Percentiles rank a stretch among this genome's conserved stretches.
phyloP scores from a whole-genome alignment of 2,329 filamentous ascomycete genomes.

The Waltergamsia citrina region DNA sequence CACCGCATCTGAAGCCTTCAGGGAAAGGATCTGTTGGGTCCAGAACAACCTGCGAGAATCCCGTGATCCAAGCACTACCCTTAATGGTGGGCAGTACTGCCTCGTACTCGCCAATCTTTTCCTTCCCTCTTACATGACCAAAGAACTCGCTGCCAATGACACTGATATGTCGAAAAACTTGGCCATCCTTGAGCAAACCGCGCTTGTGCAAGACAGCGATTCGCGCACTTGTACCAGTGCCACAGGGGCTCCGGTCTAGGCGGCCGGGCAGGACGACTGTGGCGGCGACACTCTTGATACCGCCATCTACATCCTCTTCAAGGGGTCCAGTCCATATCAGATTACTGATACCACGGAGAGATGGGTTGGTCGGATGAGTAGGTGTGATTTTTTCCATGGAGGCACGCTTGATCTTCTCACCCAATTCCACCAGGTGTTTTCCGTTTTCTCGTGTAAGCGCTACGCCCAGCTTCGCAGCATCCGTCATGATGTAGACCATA shows the following conservation, averaged over 20 bases:
- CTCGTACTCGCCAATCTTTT: constrained; percentile 22
- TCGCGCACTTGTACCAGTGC: constrained; percentile 30
- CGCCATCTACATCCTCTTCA: constrained; percentile 6
- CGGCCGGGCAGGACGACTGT: constrained; percentile 32
- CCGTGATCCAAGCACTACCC: constrained; percentile 30
- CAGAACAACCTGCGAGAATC: constrained; percentile 25
- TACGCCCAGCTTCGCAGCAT: constrained; percentile 24
- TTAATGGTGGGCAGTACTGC: constrained; percentile 26
- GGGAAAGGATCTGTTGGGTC: constrained; percentile 30
- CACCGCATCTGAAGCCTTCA: constrained; percentile 14
- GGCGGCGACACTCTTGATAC: constrained; percentile 24
- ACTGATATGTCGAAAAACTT: constrained; percentile 24
- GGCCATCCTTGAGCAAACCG: constrained; percentile 21
- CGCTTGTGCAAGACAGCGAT: constrained; percentile 29
- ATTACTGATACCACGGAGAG: constrained; percentile 28
- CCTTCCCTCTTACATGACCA: constrained; percentile 21
- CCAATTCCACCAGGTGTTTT: constrained; percentile 26
- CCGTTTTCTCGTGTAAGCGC: constrained; percentile 20
- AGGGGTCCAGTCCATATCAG: constrained; percentile 28
- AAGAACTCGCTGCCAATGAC: constrained; percentile 30
- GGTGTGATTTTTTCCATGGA: constrained; percentile 23
- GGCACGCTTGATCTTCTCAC: constrained; percentile 29
- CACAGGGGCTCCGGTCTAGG: constrained; percentile 32
- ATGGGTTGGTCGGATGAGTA: constrained; percentile 30
- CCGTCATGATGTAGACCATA: constrained; percentile 33